These are phyloP conservation scores for Lentinula aciculospora DNA, from an alignment of 768 basidiomycete species.

Conservation along the genomic window DNA sequence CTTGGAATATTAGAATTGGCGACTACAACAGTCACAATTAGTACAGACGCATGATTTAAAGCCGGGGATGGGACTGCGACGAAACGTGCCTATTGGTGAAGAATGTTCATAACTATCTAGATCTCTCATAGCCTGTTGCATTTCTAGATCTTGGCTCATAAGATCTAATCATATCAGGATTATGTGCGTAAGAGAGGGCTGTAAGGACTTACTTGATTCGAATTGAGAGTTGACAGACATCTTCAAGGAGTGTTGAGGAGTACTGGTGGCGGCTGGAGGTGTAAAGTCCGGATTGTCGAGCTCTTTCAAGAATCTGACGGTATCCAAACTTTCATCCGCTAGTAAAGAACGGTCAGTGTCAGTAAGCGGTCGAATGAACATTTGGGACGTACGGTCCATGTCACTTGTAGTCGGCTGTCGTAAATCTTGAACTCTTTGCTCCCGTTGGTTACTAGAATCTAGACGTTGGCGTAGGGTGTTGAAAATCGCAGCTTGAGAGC, in stretches of 20 bases:
- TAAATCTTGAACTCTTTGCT: constrained; percentile 27
- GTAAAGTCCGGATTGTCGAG: constrained; percentile 32
- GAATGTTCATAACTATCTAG: constrained; percentile 48
- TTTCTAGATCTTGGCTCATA: constrained; percentile 65
- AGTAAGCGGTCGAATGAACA: constrained; percentile 6
- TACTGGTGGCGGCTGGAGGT: constrained; percentile 48
- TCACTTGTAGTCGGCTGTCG: constrained; percentile 20
- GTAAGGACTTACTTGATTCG: constrained; percentile 47
- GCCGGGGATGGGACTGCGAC: neutral
- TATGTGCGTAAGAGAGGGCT: neutral
- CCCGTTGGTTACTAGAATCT: constrained; percentile 31
- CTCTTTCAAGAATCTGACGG: constrained; percentile 30
- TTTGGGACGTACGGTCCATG: constrained; percentile 26
- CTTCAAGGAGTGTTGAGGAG: constrained; percentile 49
- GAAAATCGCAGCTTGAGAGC: constrained; percentile 31
- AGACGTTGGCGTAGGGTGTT: constrained; percentile 30
- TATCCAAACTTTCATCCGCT: constrained; percentile 28
- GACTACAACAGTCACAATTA: no score
- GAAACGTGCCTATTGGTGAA: constrained; percentile 5
- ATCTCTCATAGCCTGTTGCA: constrained; percentile 58
- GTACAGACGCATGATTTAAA: neutral
- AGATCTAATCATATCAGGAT: constrained; percentile 38
- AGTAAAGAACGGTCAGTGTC: constrained; percentile 9
- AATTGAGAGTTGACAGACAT: constrained; percentile 45
- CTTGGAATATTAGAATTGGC: neutral